These are phyloP conservation scores for Bertia moriformis DNA, from an alignment of 2,329 filamentous ascomycete genomes.

Conservation along the genomic window DNA sequence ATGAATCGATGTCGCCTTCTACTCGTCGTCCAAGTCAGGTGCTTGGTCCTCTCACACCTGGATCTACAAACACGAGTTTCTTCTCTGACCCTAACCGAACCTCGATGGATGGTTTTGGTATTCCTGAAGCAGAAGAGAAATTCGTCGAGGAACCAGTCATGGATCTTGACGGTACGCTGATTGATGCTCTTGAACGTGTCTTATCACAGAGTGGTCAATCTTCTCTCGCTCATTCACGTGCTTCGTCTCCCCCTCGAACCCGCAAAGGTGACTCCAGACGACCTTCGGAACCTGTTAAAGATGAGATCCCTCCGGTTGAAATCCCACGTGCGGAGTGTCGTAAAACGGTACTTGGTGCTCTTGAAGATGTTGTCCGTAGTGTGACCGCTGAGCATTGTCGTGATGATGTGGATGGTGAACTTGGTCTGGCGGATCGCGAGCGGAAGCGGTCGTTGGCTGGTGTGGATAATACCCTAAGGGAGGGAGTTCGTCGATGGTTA, in stretches of 20 bases:
- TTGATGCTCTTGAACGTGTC: slow-evolving; percentile 40
- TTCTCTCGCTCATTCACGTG: slow-evolving; percentile 21
- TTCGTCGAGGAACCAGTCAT: slow-evolving; percentile 37
- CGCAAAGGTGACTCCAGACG: slow-evolving; percentile 12
- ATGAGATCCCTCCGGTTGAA: slow-evolving; percentile 20
- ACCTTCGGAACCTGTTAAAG: slow-evolving; percentile 5
- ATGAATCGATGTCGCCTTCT: background rate
- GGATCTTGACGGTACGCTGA: slow-evolving; percentile 39
- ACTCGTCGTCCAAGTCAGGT: background rate
- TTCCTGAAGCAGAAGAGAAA: slow-evolving; percentile 24
- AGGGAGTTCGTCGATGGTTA: slow-evolving; percentile 41
- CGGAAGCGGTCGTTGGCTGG: background rate
- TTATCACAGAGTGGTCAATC: slow-evolving; percentile 26
- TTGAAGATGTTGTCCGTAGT: slow-evolving; percentile 37
- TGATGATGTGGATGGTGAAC: background rate
- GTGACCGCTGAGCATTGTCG: slow-evolving; percentile 26
- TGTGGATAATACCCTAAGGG: slow-evolving; percentile 33
- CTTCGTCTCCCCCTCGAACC: slow-evolving; percentile 18
- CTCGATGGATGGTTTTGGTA: slow-evolving; percentile 1
- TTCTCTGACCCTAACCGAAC: background rate
- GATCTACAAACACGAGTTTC: background rate
- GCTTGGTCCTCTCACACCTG: background rate
- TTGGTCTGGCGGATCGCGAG: background rate
- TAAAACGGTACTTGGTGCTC: slow-evolving; percentile 34
- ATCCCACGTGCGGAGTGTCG: slow-evolving; percentile 34